Evolutionary conservation across 2,329 filamentous ascomycete genomes (phyloP).

Genomic region (Aureobasidium uvarum): DNA sequence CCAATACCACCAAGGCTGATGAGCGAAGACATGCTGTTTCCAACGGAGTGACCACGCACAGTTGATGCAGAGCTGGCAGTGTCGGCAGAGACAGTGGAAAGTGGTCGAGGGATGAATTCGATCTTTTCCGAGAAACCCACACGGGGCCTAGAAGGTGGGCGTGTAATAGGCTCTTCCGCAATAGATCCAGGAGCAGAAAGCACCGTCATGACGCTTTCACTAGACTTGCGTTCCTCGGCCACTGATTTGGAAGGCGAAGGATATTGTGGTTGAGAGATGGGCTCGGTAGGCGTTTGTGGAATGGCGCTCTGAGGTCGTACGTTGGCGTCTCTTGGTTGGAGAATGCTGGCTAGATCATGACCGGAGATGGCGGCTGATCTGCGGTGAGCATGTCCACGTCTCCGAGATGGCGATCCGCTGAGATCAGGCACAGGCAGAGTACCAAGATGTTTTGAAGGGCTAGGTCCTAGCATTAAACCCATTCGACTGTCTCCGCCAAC

Average conservation of each 20-base stretch:
- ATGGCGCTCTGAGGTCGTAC: constrained; percentile 26
- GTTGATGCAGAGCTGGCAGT: constrained; percentile 73
- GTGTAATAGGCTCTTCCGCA: constrained; percentile 28
- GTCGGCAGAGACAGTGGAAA: constrained; percentile 82
- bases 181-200: not conserved
- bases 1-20: constrained; percentile 52
- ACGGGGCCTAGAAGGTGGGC: constrained; percentile 56
- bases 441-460: constrained; percentile 65
- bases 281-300: constrained; percentile 14
- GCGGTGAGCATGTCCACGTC: constrained; percentile 74
- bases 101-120: constrained; percentile 76
- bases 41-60: constrained; percentile 68
- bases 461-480: constrained; percentile 61
- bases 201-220: not conserved
- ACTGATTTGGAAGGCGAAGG: constrained; percentile 21
- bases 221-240: constrained; percentile 4
- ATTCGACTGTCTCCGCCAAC: constrained; percentile 66
- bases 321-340: constrained; percentile 58
- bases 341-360: constrained; percentile 71
- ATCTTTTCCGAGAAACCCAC: constrained; percentile 83
- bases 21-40: constrained; percentile 77
- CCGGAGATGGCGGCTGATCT: constrained; percentile 79
- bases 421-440: constrained; percentile 55
- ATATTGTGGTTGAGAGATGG: not conserved
- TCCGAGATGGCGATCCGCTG: constrained; percentile 52